A percentile compares a stretch with the other conserved stretches of the same genome.
Evolutionary conservation across 2,329 filamentous ascomycete genomes (phyloP).

Genomic region (Neofusicoccum ribis): DNA sequence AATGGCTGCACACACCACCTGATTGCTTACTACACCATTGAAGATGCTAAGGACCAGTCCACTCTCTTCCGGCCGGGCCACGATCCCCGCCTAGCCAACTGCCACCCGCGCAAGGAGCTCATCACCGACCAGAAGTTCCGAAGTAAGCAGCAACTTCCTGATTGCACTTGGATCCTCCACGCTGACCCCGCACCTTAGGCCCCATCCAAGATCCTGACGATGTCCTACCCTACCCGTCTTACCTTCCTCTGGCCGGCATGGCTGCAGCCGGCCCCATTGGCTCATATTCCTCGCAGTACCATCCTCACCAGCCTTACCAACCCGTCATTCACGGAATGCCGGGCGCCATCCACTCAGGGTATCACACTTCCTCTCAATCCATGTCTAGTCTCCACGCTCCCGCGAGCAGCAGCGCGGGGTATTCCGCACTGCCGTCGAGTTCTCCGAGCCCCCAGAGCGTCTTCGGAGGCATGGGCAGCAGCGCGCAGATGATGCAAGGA

Average conservation of each 20-base stretch:
- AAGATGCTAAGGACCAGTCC: slow-evolving; percentile 61
- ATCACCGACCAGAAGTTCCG: slow-evolving; percentile 18
- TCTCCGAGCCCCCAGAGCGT: background rate
- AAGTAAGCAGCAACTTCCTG: background rate
- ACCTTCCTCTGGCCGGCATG: background rate
- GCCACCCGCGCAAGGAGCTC: slow-evolving; percentile 18
- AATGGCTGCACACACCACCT: slow-evolving; percentile 78
- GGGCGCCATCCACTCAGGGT: background rate
- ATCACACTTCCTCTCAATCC: slow-evolving; percentile 12
- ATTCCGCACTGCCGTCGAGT: background rate
- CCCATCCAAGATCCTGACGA: slow-evolving; percentile 17
- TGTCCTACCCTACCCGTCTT: slow-evolving; percentile 6
- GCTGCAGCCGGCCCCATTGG: background rate
- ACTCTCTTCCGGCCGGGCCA: slow-evolving; percentile 10
- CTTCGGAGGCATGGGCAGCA: slow-evolving; percentile 5
- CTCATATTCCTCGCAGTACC: slow-evolving; percentile 8
- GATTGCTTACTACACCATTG: slow-evolving; percentile 83
- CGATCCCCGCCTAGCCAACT: slow-evolving; percentile 11
- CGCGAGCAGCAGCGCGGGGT: background rate
- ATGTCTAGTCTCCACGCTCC: slow-evolving; percentile 5
- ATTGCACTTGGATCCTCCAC: background rate
- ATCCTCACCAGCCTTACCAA: slow-evolving; percentile 2
- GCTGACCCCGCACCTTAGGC: background rate
- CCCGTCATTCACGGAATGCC: slow-evolving; percentile 5
- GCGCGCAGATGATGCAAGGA: slow-evolving; percentile 1